Percentiles rank a stretch among this genome's conserved stretches.
phyloP scores from a whole-genome alignment of 2,329 filamentous ascomycete species.

The Claviceps spartinae region DNA sequence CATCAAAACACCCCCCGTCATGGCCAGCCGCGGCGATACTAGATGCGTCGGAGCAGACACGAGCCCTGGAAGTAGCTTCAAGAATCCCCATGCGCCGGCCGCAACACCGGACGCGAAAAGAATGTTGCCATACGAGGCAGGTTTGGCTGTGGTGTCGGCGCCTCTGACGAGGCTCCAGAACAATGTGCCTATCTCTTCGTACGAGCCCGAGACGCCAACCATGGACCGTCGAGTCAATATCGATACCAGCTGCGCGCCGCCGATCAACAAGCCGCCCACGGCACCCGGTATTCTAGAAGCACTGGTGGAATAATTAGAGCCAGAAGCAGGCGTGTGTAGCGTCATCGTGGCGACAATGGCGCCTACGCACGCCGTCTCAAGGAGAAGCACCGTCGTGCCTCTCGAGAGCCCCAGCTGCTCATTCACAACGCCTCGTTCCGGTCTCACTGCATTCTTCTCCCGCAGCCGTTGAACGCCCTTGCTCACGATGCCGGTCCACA shows the following conservation, averaged over 20 bases:
- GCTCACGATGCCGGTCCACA: constrained; percentile 33
- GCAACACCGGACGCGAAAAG: constrained; percentile 40
- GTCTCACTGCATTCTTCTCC: constrained; percentile 13
- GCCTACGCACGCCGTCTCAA: constrained; percentile 28
- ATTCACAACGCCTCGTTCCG: constrained; percentile 22
- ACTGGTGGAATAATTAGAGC: constrained; percentile 14
- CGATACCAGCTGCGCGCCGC: constrained; percentile 42
- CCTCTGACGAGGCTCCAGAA: constrained; percentile 31
- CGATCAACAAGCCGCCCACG: constrained; percentile 45
- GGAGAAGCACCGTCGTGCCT: constrained; percentile 22
- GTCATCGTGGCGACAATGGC: constrained; percentile 26
- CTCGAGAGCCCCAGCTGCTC: constrained; percentile 27
- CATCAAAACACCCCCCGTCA: constrained; percentile 42
- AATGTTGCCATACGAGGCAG: constrained; percentile 27
- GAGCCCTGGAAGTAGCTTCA: constrained; percentile 19
- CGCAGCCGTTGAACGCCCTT: constrained; percentile 18
- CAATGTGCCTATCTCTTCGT: constrained; percentile 45
- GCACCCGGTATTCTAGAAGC: constrained; percentile 27
- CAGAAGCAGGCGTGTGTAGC: constrained; percentile 16
- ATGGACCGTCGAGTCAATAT: constrained; percentile 37
- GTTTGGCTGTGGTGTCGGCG: constrained; percentile 12
- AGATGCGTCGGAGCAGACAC: constrained; percentile 13
- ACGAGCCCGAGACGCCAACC: constrained; percentile 47
- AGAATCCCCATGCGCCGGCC: constrained; percentile 29
- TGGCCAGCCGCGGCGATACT: constrained; percentile 25